Evolutionary conservation across 2,329 filamentous ascomycete species (phyloP).

Genomic region (Cordyceps cicadae): DNA sequence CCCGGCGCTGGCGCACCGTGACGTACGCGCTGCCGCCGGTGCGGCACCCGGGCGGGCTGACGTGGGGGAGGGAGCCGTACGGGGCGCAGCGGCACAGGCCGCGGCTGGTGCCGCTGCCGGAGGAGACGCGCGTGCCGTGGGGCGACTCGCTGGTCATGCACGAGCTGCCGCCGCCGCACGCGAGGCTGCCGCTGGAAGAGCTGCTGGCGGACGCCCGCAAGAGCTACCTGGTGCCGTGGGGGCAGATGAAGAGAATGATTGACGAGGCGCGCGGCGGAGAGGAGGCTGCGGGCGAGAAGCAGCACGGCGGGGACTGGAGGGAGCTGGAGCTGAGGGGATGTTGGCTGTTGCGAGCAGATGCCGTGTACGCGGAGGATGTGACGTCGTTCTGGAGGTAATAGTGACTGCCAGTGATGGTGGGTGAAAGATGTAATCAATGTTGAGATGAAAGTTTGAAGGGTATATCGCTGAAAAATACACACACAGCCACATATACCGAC

Average conservation of each 20-base stretch:
- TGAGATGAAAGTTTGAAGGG: background rate
- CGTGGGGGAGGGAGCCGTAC: constrained; percentile 4
- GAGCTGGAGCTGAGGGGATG: background rate
- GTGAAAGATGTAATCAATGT: background rate
- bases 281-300: too few species aligned
- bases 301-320: background rate
- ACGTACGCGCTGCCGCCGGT: background rate
- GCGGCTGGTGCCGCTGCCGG: background rate
- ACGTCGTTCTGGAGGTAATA: background rate
- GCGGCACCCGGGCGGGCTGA: background rate
- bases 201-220: background rate
- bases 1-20: background rate
- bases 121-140: background rate
- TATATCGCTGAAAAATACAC: too few species aligned
- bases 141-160: background rate
- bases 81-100: background rate
- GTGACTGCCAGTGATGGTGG: background rate
- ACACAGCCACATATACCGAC: too few species aligned
- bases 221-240: background rate
- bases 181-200: background rate
- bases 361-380: background rate
- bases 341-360: background rate
- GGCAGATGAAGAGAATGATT: background rate
- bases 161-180: background rate
- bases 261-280: background rate